Evolutionary conservation across 306 rosid species (phyloP).

Genomic region (Mucuna pruriens): DNA sequence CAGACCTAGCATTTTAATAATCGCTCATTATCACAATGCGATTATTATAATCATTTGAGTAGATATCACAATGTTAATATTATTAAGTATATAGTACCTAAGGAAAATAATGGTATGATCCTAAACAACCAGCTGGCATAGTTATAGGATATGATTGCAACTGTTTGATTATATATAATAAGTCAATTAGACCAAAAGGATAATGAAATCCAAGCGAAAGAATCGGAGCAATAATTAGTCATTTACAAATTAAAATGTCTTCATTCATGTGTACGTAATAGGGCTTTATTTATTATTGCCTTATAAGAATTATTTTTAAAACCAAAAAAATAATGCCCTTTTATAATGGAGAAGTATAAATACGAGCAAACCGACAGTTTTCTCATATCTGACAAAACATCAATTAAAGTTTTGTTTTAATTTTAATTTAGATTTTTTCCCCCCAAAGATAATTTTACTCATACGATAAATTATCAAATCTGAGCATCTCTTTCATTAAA

Average conservation of each 20-base stretch:
- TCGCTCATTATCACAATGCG: constrained; percentile 12
- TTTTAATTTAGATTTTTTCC: neutral
- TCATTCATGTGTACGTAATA: neutral
- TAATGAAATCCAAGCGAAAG: constrained; percentile 34
- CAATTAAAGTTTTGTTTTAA: neutral
- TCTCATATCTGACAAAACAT: neutral
- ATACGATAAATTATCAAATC: neutral
- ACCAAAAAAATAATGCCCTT: neutral
- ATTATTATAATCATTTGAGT: neutral
- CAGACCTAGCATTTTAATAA: constrained; percentile 36
- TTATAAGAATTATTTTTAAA: neutral
- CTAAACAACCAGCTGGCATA: constrained; percentile 39
- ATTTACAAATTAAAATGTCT: constrained; percentile 2
- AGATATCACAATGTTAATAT: neutral
- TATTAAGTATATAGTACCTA: neutral
- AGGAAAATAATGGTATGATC: constrained; percentile 11
- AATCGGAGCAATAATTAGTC: constrained; percentile 33
- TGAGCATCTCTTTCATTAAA: neutral
- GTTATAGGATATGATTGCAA: constrained; percentile 33
- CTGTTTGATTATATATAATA: constrained; percentile 15
- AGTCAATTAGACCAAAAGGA: constrained; percentile 23
- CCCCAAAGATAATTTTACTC: neutral
- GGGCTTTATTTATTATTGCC: neutral
- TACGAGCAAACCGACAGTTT: neutral
- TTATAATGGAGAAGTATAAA: neutral